Percentiles rank a stretch among this genome's conserved stretches.
Evolutionary conservation across 129 eudicot species (phyloP).

Genomic region (Artemisia argyi): DNA sequence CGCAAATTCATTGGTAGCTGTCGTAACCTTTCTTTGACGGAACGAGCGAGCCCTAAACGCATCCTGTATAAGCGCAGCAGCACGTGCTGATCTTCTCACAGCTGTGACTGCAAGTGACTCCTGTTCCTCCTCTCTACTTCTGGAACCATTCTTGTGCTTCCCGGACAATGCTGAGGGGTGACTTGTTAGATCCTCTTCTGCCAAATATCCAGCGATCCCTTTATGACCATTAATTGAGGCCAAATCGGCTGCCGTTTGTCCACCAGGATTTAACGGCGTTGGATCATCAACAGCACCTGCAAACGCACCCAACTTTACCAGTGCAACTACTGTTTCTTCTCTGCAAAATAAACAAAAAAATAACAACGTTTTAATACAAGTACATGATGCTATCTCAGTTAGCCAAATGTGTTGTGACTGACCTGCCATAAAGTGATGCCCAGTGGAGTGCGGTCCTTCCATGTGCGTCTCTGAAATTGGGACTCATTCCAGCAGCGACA

Average conservation of each 20-base stretch:
- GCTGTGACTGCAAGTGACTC: conserved; percentile 38
- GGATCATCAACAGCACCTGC: conserved; percentile 42
- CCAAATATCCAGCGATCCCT: conserved; percentile 46
- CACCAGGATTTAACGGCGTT: conserved; percentile 32
- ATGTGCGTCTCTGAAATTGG: conserved; percentile 35
- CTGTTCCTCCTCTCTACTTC: conserved; percentile 7
- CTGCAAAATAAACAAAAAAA: conserved; percentile 7
- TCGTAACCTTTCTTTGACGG: conserved; percentile 23
- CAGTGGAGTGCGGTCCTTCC: conserved; percentile 52
- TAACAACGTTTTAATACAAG: background rate
- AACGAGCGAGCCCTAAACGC: conserved; percentile 33
- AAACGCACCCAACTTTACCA: conserved; percentile 31
- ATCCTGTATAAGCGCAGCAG: conserved; percentile 34
- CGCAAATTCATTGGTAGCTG: conserved; percentile 17
- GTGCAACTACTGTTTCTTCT: conserved; percentile 36
- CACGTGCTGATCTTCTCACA: conserved; percentile 34
- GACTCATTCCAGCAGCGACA: conserved; percentile 37
- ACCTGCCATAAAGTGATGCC: conserved; percentile 49
- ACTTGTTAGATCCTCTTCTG: conserved; percentile 34
- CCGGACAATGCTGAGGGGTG: conserved; percentile 29
- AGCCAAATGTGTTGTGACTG: background rate
- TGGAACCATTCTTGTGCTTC: conserved; percentile 9
- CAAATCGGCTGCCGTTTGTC: conserved; percentile 41
- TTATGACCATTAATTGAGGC: conserved; percentile 42
- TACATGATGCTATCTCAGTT: background rate